Conservation (phyloP, 345 rosid species). For the Anastatica hierochuntica region DNA sequence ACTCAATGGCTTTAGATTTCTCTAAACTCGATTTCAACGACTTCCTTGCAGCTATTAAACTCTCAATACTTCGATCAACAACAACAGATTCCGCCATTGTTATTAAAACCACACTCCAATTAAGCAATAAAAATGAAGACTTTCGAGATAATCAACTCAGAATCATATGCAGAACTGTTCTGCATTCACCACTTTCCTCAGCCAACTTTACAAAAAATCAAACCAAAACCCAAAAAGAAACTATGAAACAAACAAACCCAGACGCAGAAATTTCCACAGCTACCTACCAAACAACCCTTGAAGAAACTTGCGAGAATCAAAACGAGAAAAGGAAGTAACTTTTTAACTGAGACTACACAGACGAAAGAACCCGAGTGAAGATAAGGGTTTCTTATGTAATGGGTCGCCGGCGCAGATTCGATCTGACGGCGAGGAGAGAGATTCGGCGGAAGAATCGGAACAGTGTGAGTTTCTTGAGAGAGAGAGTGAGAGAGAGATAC, state of each 20-base stretch:
- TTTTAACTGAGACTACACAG: slow-evolving; percentile 5
- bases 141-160: slow-evolving; percentile 2
- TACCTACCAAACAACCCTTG: neutral
- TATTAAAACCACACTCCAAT: slow-evolving; percentile 11
- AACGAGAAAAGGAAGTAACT: slow-evolving; percentile 13
- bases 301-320: too few relatives aligned
- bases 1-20: slow-evolving; percentile 59
- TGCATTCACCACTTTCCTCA: too few relatives aligned
- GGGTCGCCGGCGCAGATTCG: neutral
- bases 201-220: too few relatives aligned
- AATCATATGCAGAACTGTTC: slow-evolving; percentile 16
- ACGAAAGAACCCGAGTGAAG: neutral
- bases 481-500: too few relatives aligned
- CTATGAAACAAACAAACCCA: slow-evolving; percentile 13
- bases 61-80: slow-evolving; percentile 26
- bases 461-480: too few relatives aligned
- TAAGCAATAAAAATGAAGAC: slow-evolving; percentile 1
- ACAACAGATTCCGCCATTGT: slow-evolving; percentile 37
- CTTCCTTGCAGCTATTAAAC: slow-evolving; percentile 56
- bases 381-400: neutral
- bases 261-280: slow-evolving; percentile 16
- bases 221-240: slow-evolving; percentile 2
- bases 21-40: slow-evolving; percentile 66
- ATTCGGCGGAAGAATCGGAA: too few relatives aligned
- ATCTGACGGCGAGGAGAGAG: slow-evolving; percentile 11